These are phyloP conservation scores for Globisporangium viniferum DNA, from an alignment of 352 stramenopile genomes.

Conservation along the genomic window DNA sequence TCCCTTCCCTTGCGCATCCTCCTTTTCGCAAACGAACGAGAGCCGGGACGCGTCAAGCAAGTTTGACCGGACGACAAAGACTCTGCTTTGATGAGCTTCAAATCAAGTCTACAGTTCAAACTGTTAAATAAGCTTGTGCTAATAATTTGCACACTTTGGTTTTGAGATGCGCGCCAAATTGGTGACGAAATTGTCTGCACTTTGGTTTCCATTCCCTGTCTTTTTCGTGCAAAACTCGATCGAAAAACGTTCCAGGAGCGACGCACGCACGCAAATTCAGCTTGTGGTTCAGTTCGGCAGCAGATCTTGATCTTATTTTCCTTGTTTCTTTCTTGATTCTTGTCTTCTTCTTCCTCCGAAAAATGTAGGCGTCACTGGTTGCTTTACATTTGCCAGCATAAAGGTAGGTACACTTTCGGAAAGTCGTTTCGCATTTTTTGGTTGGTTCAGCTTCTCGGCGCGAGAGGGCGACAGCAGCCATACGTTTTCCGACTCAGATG, in stretches of 20 bases:
- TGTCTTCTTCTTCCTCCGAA: background rate
- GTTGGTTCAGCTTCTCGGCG: conserved; percentile 13
- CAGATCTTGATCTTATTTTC: background rate
- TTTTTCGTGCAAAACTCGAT: background rate
- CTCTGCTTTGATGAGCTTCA: too few relatives aligned
- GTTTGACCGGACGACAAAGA: background rate
- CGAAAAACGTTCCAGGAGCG: background rate
- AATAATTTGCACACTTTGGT: too few relatives aligned
- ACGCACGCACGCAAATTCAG: background rate
- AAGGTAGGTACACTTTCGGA: conserved; percentile 5
- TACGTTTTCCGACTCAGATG: conserved; percentile 15
- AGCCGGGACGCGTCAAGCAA: background rate
- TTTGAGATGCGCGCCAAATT: too few relatives aligned
- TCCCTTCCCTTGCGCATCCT: background rate
- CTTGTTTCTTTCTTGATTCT: background rate
- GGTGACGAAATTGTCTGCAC: too few relatives aligned
- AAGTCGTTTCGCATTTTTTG: conserved; percentile 14
- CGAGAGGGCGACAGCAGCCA: conserved; percentile 13
- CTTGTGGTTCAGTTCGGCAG: too few relatives aligned
- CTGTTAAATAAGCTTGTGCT: too few relatives aligned
- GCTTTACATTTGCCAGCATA: conserved; percentile 6
- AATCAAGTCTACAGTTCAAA: too few relatives aligned
- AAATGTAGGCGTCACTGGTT: background rate
- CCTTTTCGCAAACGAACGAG: background rate
- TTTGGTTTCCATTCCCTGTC: background rate